Percentiles rank a stretch among this genome's conserved stretches.
Conservation (phyloP, 176 grass and related monocot species). For the Miscanthus lutarioriparius region DNA sequence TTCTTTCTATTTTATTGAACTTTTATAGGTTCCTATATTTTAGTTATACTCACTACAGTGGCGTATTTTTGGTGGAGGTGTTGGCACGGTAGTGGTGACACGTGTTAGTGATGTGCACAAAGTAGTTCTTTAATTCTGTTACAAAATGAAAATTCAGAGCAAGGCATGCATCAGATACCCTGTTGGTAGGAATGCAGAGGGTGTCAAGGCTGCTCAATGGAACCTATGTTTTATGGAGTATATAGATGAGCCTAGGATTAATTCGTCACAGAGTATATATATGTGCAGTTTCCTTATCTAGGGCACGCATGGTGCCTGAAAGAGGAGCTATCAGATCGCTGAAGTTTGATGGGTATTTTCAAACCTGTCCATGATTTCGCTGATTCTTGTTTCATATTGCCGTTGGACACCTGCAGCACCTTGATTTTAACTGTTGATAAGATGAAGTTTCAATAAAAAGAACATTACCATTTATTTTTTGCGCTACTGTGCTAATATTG, state of each 20-base stretch:
- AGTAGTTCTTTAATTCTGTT: slow-evolving; percentile 19
- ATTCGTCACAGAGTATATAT: background rate
- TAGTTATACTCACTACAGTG: background rate
- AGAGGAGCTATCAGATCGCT: background rate
- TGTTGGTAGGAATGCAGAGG: background rate
- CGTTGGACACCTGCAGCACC: background rate
- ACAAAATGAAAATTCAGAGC: background rate
- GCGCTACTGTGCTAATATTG: background rate
- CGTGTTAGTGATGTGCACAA: background rate
- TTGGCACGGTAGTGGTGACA: background rate
- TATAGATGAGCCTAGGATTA: background rate
- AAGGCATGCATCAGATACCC: background rate
- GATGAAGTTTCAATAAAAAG: background rate
- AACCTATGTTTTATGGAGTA: background rate
- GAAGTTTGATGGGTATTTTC: slow-evolving; percentile 17
- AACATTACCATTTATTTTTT: background rate
- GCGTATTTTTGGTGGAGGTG: background rate
- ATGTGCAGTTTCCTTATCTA: background rate
- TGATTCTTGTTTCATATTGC: background rate
- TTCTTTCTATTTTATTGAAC: background rate
- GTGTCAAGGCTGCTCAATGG: background rate
- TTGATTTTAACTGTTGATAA: slow-evolving; percentile 15
- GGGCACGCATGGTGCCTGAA: background rate
- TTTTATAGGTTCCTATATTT: background rate
- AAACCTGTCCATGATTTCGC: background rate